phyloP scores from a whole-genome alignment of 805 yeast species.

The Yarrowia sp. region DNA sequence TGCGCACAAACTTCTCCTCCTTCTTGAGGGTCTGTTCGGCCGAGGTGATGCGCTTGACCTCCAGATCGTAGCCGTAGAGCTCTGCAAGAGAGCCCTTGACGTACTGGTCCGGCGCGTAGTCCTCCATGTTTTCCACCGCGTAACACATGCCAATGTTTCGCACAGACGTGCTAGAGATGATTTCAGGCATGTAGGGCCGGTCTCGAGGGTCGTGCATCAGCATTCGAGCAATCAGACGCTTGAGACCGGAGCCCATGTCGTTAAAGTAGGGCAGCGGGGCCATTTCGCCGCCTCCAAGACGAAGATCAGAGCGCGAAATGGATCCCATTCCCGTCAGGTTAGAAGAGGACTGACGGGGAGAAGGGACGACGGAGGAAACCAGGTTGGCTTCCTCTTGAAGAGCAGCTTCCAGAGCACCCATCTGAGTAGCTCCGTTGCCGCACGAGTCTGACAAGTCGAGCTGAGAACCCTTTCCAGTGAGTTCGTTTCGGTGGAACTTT shows the following conservation, averaged over 20 bases:
- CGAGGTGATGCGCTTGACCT: slow-evolving; percentile 21
- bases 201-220: slow-evolving; percentile 42
- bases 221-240: slow-evolving; percentile 43
- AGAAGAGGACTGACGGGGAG: slow-evolving; percentile 29
- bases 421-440: slow-evolving; percentile 32
- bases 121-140: slow-evolving; percentile 40
- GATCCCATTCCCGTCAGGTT: slow-evolving; percentile 30
- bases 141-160: slow-evolving; percentile 43
- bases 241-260: slow-evolving; percentile 44
- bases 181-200: slow-evolving; percentile 41
- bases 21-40: slow-evolving; percentile 17
- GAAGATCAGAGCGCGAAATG: slow-evolving; percentile 32
- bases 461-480: slow-evolving; percentile 28
- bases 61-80: slow-evolving; percentile 31
- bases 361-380: slow-evolving; percentile 25
- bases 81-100: slow-evolving; percentile 38
- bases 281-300: slow-evolving; percentile 33
- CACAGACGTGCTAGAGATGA: slow-evolving; percentile 40
- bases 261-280: slow-evolving; percentile 42
- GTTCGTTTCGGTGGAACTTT: slow-evolving; percentile 24
- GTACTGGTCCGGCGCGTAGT: slow-evolving; percentile 32
- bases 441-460: slow-evolving; percentile 16
- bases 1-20: slow-evolving; percentile 36
- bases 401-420: slow-evolving; percentile 37
- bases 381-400: slow-evolving; percentile 36